These are phyloP conservation scores for Fusarium sp. DNA, from an alignment of 2,329 filamentous ascomycete species.

Conservation along the genomic window DNA sequence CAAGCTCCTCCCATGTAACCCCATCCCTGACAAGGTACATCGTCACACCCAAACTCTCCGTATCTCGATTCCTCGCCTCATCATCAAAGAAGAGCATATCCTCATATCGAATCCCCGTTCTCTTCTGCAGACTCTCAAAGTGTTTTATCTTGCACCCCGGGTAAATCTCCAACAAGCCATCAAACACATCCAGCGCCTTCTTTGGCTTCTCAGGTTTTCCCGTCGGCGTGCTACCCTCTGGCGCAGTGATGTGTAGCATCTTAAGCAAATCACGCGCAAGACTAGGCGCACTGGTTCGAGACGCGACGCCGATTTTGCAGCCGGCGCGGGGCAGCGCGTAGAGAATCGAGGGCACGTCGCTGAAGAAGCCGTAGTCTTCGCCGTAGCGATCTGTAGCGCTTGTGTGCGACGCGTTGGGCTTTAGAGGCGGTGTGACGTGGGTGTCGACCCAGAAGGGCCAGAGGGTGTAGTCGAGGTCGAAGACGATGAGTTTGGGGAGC, in stretches of 20 bases:
- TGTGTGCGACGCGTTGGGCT: slow-evolving; percentile 61
- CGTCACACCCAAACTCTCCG: slow-evolving; percentile 82
- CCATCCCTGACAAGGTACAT: slow-evolving; percentile 89
- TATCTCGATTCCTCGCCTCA: slow-evolving; percentile 87
- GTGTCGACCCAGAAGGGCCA: slow-evolving; percentile 99
- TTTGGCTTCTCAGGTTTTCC: slow-evolving; percentile 53
- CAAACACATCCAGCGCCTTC: slow-evolving; percentile 72
- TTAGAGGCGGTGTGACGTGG: slow-evolving; percentile 83
- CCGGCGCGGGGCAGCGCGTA: slow-evolving; percentile 66
- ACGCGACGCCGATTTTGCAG: slow-evolving; percentile 79
- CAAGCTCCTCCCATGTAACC: slow-evolving; percentile 82
- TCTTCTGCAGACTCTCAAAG: slow-evolving; percentile 80
- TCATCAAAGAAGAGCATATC: slow-evolving; percentile 99
- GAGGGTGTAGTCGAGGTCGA: slow-evolving; percentile 98
- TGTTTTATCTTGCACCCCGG: slow-evolving; percentile 89
- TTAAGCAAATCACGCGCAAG: slow-evolving; percentile 86
- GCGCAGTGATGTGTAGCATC: slow-evolving; percentile 70
- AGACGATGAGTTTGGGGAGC: slow-evolving; percentile 87
- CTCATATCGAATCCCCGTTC: slow-evolving; percentile 79
- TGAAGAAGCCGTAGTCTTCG: slow-evolving; percentile 80
- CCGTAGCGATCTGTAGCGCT: slow-evolving; percentile 69
- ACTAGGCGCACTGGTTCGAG: slow-evolving; percentile 84
- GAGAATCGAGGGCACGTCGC: slow-evolving; percentile 77
- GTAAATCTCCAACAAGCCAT: slow-evolving; percentile 75
- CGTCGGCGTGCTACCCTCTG: slow-evolving; percentile 31